Conservation (phyloP, 208 protist species). For the Leishmania martiniquensis region DNA sequence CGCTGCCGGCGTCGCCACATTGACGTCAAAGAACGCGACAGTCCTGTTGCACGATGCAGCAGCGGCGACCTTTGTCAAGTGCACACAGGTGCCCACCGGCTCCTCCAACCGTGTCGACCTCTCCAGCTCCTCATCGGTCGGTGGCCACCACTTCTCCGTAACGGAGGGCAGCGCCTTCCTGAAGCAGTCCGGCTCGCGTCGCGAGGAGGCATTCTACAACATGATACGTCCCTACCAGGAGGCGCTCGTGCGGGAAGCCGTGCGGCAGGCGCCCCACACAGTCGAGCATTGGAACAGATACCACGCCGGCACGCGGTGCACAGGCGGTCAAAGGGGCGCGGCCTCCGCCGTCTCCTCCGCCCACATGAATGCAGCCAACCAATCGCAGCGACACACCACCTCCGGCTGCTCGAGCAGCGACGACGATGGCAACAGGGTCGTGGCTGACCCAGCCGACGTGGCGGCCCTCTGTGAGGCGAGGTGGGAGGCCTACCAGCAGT, state of each 20-base stretch:
- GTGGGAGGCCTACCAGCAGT: constrained; percentile 40
- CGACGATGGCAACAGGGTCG: background rate
- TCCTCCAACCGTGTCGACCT: constrained; percentile 10
- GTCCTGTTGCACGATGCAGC: background rate
- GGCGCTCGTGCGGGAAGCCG: constrained; percentile 39
- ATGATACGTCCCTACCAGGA: constrained; percentile 66
- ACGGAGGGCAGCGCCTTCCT: constrained; percentile 61
- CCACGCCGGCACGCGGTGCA: background rate
- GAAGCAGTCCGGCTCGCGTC: constrained; percentile 73
- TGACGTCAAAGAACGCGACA: constrained; percentile 8
- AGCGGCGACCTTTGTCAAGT: background rate
- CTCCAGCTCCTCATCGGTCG: constrained; percentile 63
- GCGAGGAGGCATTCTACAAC: constrained; percentile 85
- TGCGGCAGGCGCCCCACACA: constrained; percentile 38
- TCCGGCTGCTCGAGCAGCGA: background rate
- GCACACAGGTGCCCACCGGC: background rate
- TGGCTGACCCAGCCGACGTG: constrained; percentile 16
- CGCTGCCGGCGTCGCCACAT: background rate
- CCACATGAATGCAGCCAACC: too few species aligned
- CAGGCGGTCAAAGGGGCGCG: background rate
- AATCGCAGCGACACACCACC: background rate
- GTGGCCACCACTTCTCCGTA: constrained; percentile 83
- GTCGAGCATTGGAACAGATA: constrained; percentile 27
- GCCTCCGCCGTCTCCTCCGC: background rate
- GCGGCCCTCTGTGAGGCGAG: constrained; percentile 21